These are phyloP conservation scores for Dictyostelium brefeldianum DNA, from an alignment of 78 protist genomes.

Conservation along the genomic window DNA sequence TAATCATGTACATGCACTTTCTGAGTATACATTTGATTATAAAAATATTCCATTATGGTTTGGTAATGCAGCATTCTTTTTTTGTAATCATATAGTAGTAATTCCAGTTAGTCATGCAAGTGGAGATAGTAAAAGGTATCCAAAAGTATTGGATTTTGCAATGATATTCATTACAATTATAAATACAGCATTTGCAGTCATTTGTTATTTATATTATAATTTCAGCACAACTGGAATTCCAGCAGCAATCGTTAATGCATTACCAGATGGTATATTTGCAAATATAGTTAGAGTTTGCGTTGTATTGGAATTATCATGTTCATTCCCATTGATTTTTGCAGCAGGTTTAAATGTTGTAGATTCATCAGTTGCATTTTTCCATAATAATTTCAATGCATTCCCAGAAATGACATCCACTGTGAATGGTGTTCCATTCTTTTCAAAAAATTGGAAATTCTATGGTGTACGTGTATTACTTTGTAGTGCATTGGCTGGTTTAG, in stretches of 20 bases:
- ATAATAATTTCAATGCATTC: slow-evolving; percentile 32
- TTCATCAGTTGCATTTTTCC: slow-evolving; percentile 14
- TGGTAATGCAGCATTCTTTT: slow-evolving; percentile 78
- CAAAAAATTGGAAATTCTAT: slow-evolving; percentile 65
- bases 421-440: not conserved
- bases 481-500: slow-evolving; percentile 20
- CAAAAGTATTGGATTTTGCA: slow-evolving; percentile 32
- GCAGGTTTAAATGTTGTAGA: slow-evolving; percentile 66
- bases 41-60: slow-evolving; percentile 69
- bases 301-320: slow-evolving; percentile 40
- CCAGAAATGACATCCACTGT: not conserved
- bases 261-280: slow-evolving; percentile 49
- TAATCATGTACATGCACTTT: slow-evolving; percentile 16
- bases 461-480: not conserved
- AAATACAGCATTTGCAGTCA: slow-evolving; percentile 25
- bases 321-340: slow-evolving; percentile 63
- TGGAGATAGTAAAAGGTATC: slow-evolving; percentile 49
- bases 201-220: slow-evolving; percentile 56
- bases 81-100: slow-evolving; percentile 65
- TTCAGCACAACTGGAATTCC: slow-evolving; percentile 19
- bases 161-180: slow-evolving; percentile 69
- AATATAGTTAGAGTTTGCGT: slow-evolving; percentile 40
- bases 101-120: slow-evolving; percentile 62
- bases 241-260: slow-evolving; percentile 7
- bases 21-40: slow-evolving; percentile 40